These are phyloP conservation scores for Candida nitratophila DNA, from an alignment of 805 yeast species.

Conservation along the genomic window DNA sequence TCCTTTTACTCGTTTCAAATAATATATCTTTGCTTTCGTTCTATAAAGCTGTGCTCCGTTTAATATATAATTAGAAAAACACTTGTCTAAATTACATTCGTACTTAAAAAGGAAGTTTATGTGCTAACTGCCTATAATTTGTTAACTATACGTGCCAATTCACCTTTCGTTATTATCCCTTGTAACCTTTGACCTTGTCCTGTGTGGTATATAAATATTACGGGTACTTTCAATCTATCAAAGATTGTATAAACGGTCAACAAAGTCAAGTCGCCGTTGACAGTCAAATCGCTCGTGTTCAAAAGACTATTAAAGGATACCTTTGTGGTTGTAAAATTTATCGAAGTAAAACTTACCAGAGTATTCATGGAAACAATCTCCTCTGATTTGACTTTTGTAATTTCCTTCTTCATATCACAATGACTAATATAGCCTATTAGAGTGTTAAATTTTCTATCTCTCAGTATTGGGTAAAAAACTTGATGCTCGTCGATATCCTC, in stretches of 20 bases:
- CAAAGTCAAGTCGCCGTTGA: slow-evolving; percentile 25
- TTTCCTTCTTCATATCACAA: slow-evolving; percentile 27
- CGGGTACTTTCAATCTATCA: slow-evolving; percentile 28
- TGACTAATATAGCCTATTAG: slow-evolving; percentile 38
- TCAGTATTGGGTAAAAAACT: slow-evolving; percentile 35
- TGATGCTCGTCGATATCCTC: neutral
- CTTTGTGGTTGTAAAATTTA: slow-evolving; percentile 4
- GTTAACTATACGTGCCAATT: slow-evolving; percentile 9
- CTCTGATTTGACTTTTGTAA: slow-evolving; percentile 7
- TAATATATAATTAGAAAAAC: too few species aligned
- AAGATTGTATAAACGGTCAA: slow-evolving; percentile 30
- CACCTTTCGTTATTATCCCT: slow-evolving; percentile 31
- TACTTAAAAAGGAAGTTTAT: too few species aligned
- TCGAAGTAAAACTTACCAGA: slow-evolving; percentile 7
- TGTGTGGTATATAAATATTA: slow-evolving; percentile 23
- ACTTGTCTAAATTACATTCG: too few species aligned
- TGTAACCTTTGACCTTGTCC: slow-evolving; percentile 18
- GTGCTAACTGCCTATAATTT: too few species aligned
- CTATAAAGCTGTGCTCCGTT: too few species aligned
- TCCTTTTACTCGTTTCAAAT: too few species aligned
- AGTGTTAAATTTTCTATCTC: slow-evolving; percentile 23
- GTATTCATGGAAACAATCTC: slow-evolving; percentile 11
- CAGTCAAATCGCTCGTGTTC: slow-evolving; percentile 2
- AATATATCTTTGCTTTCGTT: too few species aligned
- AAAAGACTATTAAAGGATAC: slow-evolving; percentile 7